phyloP scores from a whole-genome alignment of 257 asterid species.

The Nicotiana tabacum region DNA sequence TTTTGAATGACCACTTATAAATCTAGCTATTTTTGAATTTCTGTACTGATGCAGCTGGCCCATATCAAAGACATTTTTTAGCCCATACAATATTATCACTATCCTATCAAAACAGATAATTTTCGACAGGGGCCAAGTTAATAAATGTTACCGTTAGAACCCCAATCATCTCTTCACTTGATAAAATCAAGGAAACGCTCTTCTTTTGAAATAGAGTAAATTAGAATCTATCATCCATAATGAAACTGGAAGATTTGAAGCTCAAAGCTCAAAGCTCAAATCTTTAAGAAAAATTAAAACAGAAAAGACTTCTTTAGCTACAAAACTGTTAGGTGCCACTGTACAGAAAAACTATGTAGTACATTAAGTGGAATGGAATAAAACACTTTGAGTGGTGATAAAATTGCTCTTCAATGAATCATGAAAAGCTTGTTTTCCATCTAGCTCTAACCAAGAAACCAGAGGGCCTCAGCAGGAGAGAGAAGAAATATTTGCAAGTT shows the following conservation, averaged over 20 bases:
- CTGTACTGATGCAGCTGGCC: too few species aligned
- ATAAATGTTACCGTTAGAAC: neutral
- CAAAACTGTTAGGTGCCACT: slow-evolving; percentile 6
- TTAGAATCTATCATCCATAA: neutral
- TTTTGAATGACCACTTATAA: too few species aligned
- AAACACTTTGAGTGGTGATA: neutral
- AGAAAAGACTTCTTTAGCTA: neutral
- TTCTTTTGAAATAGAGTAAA: neutral
- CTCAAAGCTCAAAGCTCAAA: neutral
- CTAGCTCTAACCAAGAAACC: neutral
- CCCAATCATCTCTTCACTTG: neutral
- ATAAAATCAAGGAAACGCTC: neutral
- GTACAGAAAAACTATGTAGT: neutral
- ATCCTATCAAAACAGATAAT: neutral
- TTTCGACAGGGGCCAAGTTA: neutral
- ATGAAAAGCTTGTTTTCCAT: neutral
- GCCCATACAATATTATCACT: neutral
- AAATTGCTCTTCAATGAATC: neutral
- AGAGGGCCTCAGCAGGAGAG: neutral
- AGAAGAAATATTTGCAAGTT: neutral
- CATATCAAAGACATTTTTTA: too few species aligned
- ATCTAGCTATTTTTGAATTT: too few species aligned
- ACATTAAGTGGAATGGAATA: neutral
- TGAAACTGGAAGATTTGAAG: neutral
- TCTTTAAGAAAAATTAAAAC: neutral